phyloP scores from a whole-genome alignment of 2,329 filamentous ascomycete species.

The Colletotrichum liriopes region DNA sequence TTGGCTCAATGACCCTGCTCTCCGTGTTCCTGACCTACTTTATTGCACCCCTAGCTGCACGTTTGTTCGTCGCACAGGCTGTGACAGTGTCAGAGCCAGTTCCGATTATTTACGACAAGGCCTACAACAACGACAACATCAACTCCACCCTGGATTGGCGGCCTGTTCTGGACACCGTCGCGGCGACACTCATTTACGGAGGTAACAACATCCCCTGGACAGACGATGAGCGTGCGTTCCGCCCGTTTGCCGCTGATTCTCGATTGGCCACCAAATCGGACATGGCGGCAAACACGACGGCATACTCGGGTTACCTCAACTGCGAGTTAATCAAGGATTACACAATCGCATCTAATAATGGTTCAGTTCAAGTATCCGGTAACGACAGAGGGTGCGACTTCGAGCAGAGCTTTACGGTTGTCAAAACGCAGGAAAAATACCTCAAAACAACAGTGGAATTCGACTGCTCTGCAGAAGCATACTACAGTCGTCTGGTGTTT shows the following conservation, averaged over 20 bases:
- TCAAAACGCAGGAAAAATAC: conserved; percentile 9
- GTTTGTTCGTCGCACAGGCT: conserved; percentile 11
- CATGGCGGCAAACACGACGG: conserved; percentile 12
- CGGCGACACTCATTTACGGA: conserved; percentile 10
- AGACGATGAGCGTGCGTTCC: conserved; percentile 1
- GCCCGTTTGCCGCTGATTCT: neutral
- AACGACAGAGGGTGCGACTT: conserved; percentile 16
- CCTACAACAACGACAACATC: neutral
- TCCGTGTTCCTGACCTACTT: conserved; percentile 9
- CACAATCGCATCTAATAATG: neutral
- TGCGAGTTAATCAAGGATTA: conserved; percentile 20
- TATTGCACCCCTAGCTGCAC: conserved; percentile 15
- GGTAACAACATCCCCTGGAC: conserved; percentile 21
- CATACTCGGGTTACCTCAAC: conserved; percentile 21
- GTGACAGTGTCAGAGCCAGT: neutral
- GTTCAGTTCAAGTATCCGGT: neutral
- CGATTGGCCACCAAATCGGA: neutral
- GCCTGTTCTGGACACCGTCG: conserved; percentile 9
- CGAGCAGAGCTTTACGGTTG: conserved; percentile 6
- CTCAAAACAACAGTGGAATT: conserved; percentile 11
- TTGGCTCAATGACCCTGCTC: conserved; percentile 11
- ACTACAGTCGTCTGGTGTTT: conserved; percentile 18
- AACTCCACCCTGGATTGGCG: conserved; percentile 23
- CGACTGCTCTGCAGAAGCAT: conserved; percentile 12
- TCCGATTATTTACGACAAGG: neutral